These are phyloP conservation scores for Neopestalotiopsis sp. DNA, from an alignment of 2,329 filamentous ascomycete genomes.

Conservation along the genomic window DNA sequence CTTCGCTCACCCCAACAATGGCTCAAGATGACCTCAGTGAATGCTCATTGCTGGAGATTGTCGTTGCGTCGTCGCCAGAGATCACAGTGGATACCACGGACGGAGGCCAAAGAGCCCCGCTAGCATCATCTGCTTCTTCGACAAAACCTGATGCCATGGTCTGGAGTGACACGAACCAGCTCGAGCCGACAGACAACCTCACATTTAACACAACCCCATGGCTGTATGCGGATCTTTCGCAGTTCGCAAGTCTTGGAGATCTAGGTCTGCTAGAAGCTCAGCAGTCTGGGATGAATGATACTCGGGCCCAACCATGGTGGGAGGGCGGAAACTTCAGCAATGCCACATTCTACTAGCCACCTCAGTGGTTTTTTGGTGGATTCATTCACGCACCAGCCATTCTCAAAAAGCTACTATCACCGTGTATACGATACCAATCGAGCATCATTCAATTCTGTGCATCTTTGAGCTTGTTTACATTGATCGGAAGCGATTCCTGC, in stretches of 20 bases:
- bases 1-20: slow-evolving; percentile 42
- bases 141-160: slow-evolving; percentile 29
- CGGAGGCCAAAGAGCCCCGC: slow-evolving; percentile 54
- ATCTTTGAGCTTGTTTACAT: too few species aligned
- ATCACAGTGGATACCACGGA: slow-evolving; percentile 56
- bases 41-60: slow-evolving; percentile 49
- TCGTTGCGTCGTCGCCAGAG: slow-evolving; percentile 56
- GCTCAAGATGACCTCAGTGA: slow-evolving; percentile 39
- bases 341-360: slow-evolving; percentile 42
- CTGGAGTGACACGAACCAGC: slow-evolving; percentile 33
- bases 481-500: too few species aligned
- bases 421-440: too few species aligned
- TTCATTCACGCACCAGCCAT: neutral
- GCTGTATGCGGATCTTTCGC: slow-evolving; percentile 47
- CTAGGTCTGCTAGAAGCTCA: slow-evolving; percentile 39
- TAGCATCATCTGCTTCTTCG: slow-evolving; percentile 36
- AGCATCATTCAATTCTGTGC: too few species aligned
- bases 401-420: too few species aligned
- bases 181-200: slow-evolving; percentile 40
- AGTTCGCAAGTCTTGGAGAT: slow-evolving; percentile 43
- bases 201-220: slow-evolving; percentile 48
- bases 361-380: too few species aligned
- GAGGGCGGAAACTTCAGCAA: slow-evolving; percentile 44
- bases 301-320: slow-evolving; percentile 40
- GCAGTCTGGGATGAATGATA: slow-evolving; percentile 25